phyloP scores from a whole-genome alignment of 192 early-diverging fungal species.

The Coemansia sp. region DNA sequence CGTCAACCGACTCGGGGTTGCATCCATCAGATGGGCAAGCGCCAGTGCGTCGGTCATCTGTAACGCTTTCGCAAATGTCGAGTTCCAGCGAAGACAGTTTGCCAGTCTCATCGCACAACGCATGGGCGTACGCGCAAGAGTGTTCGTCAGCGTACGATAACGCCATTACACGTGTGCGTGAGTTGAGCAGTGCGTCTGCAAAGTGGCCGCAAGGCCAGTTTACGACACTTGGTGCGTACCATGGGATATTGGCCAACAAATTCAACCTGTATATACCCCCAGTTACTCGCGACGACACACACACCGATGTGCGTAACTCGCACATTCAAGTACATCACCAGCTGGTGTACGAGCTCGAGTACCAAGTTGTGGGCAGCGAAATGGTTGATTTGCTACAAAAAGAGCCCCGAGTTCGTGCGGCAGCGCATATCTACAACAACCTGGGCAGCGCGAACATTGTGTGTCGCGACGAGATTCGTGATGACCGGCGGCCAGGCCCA shows the following conservation, averaged over 20 bases:
- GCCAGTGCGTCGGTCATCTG: slow-evolving; percentile 3
- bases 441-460: slow-evolving; percentile 32
- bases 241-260: slow-evolving; percentile 17
- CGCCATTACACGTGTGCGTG: slow-evolving; percentile 34
- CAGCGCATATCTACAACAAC: slow-evolving; percentile 17
- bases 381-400: slow-evolving; percentile 1
- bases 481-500: not conserved
- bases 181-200: slow-evolving; percentile 8
- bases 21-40: not conserved
- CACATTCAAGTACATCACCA: slow-evolving; percentile 52
- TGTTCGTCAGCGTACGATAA: slow-evolving; percentile 27
- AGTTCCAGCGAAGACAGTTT: slow-evolving; percentile 34
- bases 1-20: not conserved
- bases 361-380: slow-evolving; percentile 13
- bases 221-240: slow-evolving; percentile 9
- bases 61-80: slow-evolving; percentile 14
- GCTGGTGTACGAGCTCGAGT: slow-evolving; percentile 43
- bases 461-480: slow-evolving; percentile 24
- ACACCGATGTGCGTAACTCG: slow-evolving; percentile 39
- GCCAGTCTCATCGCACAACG: slow-evolving; percentile 19
- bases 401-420: slow-evolving; percentile 22
- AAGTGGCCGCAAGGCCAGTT: slow-evolving; percentile 10
- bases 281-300: not conserved
- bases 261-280: slow-evolving; percentile 12
- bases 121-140: slow-evolving; percentile 27